Evolutionary conservation across 768 basidiomycete genomes (phyloP), one percentile per base, ranked within the genome.

Genomic region (Phylloporus scabripes): DNA sequence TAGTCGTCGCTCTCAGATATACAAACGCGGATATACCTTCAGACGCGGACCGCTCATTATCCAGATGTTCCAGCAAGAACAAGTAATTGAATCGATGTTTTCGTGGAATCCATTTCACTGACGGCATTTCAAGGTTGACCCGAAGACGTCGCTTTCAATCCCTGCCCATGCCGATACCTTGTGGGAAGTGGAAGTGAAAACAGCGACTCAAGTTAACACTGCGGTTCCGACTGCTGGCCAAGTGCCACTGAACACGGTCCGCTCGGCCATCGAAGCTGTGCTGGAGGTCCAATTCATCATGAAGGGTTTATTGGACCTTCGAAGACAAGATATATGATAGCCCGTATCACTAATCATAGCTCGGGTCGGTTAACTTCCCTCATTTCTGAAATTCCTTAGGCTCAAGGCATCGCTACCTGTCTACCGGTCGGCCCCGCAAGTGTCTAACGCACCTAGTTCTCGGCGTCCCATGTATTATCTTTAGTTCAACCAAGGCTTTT

Each of bases 161-260:
- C 83, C 85, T 32, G 85, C 85, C n/a, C 85, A 87, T 48, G 69
- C 81, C 7, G 87, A 87, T 56, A 87, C 87, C 0, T 73, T 88
- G 5, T 92, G 89, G 89, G 85, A 91, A 62, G 87, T 92, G 32
- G 86, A 92, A 69, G 88, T 90, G 43, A 90, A 87, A 64, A 89
- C 89, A 1, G 85, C 87, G 2, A 73, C 75, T 3, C 90, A 90
- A 6, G 80, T 87, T 38, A 79, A 85, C 14, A 88, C 87, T 50
- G 85, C 83, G 0, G 64, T 57, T 20, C 51, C 64, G 24, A 50
- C 45, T 29, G 42, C 49, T 26, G 62, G 65, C 17, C 65, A 69
- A 37, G 54, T 63, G 8, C 87, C 83, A 62, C 83, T 85, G 52
- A 84, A 78, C 2, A 89, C 88, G 5, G 72, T 91, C n/a, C 79